Conservation (phyloP, 306 rosid genomes). For the Acacia confusa region DNA sequence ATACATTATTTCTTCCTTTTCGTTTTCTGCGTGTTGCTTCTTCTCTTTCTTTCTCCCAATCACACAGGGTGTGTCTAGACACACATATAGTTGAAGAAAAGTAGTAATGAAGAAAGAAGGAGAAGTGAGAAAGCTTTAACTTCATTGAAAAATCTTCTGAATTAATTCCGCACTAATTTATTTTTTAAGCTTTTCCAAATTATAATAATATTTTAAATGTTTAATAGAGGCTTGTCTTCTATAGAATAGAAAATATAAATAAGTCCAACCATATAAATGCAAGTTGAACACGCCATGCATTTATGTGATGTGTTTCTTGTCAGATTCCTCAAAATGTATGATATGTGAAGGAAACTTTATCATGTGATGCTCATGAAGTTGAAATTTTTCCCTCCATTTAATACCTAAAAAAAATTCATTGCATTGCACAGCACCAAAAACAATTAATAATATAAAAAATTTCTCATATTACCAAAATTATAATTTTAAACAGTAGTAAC, state of each 20-base stretch:
- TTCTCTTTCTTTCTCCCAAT: no score
- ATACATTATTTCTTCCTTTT: background rate
- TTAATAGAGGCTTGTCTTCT: background rate
- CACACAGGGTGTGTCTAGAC: no score
- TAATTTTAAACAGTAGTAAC: constrained; percentile 28
- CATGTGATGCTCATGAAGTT: background rate
- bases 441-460: constrained; percentile 3
- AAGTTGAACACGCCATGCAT: background rate
- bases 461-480: constrained; percentile 26
- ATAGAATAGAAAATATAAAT: background rate
- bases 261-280: background rate
- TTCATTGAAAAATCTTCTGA: no score
- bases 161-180: background rate
- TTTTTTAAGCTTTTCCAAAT: background rate
- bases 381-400: background rate
- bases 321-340: background rate
- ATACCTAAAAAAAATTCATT: background rate
- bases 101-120: no score
- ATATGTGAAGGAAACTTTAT: background rate
- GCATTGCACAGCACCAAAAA: constrained; percentile 21
- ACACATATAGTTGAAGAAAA: no score
- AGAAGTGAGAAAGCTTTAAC: no score
- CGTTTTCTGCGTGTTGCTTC: background rate
- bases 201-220: background rate
- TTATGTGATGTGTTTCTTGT: background rate